phyloP scores from a whole-genome alignment of 495 filamentous ascomycete genomes.

The Pseudomonodictys pantanalensis region DNA sequence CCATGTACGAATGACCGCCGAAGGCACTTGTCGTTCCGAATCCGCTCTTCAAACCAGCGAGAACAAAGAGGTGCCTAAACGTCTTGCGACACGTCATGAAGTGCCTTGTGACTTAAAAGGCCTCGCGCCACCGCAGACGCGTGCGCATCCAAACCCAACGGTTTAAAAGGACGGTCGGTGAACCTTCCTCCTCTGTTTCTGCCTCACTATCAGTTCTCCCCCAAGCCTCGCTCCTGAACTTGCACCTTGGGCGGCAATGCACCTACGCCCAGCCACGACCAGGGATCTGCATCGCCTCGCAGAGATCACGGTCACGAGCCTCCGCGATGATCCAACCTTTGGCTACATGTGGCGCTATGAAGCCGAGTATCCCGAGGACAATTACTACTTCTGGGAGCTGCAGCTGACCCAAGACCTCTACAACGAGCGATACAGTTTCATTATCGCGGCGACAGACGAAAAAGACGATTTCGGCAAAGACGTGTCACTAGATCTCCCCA shows the following conservation, averaged over 20 bases:
- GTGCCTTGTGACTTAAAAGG: too few relatives aligned
- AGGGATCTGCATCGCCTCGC: background rate
- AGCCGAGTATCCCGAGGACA: background rate
- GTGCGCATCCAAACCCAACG: background rate
- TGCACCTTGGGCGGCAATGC: background rate
- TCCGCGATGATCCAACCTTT: background rate
- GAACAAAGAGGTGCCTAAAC: too few relatives aligned
- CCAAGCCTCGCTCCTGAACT: background rate
- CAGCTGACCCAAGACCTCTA: background rate
- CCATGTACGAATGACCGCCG: too few relatives aligned
- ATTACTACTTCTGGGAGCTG: background rate
- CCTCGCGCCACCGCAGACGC: too few relatives aligned
- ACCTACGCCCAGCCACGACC: background rate
- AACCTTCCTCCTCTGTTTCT: background rate
- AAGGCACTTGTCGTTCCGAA: too few relatives aligned
- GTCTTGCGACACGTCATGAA: too few relatives aligned
- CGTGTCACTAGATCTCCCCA: background rate
- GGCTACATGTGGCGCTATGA: background rate
- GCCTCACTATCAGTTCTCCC: background rate
- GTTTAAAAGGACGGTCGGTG: background rate
- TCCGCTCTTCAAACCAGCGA: too few relatives aligned
- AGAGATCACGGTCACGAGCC: background rate
- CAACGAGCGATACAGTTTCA: background rate
- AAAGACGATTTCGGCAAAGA: background rate
- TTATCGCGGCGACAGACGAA: background rate